Evolutionary conservation across 1,284 basidiomycete genomes (phyloP), one percentile per base, ranked within the genome.

Genomic region (Heterobasidion parviporum): DNA sequence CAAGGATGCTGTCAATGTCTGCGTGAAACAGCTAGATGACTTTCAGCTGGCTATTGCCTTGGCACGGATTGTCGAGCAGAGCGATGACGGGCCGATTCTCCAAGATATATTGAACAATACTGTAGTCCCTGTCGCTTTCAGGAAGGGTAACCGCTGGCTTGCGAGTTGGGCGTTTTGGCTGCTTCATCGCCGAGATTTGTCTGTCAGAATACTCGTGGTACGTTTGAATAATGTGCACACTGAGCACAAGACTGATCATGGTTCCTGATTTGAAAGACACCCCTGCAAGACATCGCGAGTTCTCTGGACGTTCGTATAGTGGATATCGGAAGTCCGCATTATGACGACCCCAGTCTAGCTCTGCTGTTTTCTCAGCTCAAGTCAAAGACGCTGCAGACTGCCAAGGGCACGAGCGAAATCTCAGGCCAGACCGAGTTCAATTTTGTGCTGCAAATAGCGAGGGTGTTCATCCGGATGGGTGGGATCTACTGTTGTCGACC

Each of bases 121-220:
- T 0, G 85, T 98, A 2, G 70, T 99, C 1, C 94, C 95, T 0
- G 76, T 81, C 18, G 94, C 94, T 0, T 92, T 98, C 67, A 76
- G 78, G 54, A 80, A 86, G 16, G 94, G 94, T 0, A 94, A 98
- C 69, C 80, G 96, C 38, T 98, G 92, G 89, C 74, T 98, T n/a
- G 91, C 84, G n/a, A 92, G 88, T 59, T 99, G 95, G 96, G 92
- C 91, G 3, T 94, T 98, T 69, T 97, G 94, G 92, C 75, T 92
- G 60, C 74, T 98, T 33, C 84, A 86, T 60, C 77, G 92, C 36
- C 78, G 90, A 51, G 94, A 98, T 70, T 68, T 97, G 12, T 87
- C 94, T 1, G 90, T 97, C 16, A 81, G 88, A 49, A 85, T 93
- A 50, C 76, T 96, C 16, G 71, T 95, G 60, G 92, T 92, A 66